A percentile compares a stretch with the other conserved stretches of the same genome.
These are phyloP conservation scores for Xenosphaeropsis pyriputrescens DNA, from an alignment of 2,329 filamentous ascomycete species.

Conservation along the genomic window DNA sequence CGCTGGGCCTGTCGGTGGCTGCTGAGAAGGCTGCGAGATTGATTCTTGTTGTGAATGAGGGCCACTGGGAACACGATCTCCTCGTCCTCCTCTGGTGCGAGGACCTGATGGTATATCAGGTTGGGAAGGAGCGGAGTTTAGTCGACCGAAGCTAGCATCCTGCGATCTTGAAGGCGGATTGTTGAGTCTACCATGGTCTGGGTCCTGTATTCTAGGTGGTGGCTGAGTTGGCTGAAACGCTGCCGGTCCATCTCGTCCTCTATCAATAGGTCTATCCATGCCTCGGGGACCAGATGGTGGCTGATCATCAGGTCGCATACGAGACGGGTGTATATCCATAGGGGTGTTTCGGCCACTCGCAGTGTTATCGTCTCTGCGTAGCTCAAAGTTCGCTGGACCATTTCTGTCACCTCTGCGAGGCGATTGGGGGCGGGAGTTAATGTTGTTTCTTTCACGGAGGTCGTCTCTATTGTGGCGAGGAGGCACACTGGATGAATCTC, in stretches of 20 bases:
- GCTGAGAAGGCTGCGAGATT: conserved; percentile 15
- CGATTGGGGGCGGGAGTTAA: conserved; percentile 28
- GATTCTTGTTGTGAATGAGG: conserved; percentile 6
- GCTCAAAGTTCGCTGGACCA: conserved; percentile 19
- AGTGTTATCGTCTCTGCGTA: conserved; percentile 14
- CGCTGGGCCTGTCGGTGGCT: conserved; percentile 18
- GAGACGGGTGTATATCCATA: conserved; percentile 6
- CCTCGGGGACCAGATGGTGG: conserved; percentile 18
- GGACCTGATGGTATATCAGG: conserved; percentile 38
- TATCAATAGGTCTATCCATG: conserved; percentile 25
- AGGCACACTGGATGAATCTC: conserved; percentile 12
- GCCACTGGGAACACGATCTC: conserved; percentile 9
- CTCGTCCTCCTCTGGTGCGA: conserved; percentile 29
- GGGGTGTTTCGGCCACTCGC: conserved; percentile 5
- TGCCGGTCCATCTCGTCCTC: conserved; percentile 22
- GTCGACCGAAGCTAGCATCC: conserved; percentile 47
- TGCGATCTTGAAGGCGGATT: conserved; percentile 24
- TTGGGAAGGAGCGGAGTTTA: conserved; percentile 29
- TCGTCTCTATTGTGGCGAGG: conserved; percentile 17
- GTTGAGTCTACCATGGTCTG: conserved; percentile 31
- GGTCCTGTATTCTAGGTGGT: conserved; percentile 24
- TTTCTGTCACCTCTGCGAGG: conserved; percentile 24
- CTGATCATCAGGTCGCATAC: conserved; percentile 11
- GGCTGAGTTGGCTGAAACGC: conserved; percentile 22
- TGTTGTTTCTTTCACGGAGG: conserved; percentile 9